Evolutionary conservation across 768 basidiomycete genomes (phyloP).

Genomic region (Trametes sanguinea): DNA sequence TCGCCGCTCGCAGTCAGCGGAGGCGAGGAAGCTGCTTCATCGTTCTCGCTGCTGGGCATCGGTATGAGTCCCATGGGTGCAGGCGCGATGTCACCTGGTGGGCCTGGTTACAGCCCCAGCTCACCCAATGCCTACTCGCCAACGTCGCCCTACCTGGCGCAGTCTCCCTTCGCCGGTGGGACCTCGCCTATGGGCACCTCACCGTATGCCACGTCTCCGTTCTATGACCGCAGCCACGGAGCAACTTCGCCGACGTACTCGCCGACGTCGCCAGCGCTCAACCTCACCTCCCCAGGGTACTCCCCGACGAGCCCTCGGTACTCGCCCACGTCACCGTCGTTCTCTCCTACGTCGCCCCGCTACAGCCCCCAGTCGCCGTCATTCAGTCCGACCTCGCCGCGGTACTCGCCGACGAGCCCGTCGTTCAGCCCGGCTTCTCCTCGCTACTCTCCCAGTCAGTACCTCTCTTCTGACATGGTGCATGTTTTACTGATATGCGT

Average conservation of each 20-base stretch:
- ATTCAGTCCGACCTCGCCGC: constrained; percentile 87
- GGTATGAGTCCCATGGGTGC: constrained; percentile 86
- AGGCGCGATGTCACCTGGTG: constrained; percentile 87
- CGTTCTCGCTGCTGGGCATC: constrained; percentile 57
- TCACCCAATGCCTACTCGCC: constrained; percentile 89
- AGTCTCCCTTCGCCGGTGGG: constrained; percentile 80
- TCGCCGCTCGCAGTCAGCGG: constrained; percentile 88
- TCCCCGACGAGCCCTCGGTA: constrained; percentile 77
- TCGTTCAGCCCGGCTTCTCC: constrained; percentile 95
- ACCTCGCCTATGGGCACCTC: constrained; percentile 83
- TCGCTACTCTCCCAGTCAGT: constrained; percentile 83
- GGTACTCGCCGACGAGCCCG: constrained; percentile 87
- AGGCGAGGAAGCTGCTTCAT: constrained; percentile 72
- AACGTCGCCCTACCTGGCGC: constrained; percentile 87
- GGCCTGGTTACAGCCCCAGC: constrained; percentile 86
- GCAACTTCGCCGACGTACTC: constrained; percentile 85
- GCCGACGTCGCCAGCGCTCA: constrained; percentile 83
- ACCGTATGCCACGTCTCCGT: constrained; percentile 83
- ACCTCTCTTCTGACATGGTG: constrained; percentile 15
- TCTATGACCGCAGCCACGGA: constrained; percentile 65
- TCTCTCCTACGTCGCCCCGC: constrained; percentile 82
- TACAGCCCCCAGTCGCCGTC: constrained; percentile 90
- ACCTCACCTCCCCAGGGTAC: constrained; percentile 75
- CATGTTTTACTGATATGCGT: constrained; percentile 28
- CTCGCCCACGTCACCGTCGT: constrained; percentile 82